Percentiles rank a stretch among this genome's conserved stretches.
Evolutionary conservation across 2,329 filamentous ascomycete genomes (phyloP).

Genomic region (Neoascochyta sp.): DNA sequence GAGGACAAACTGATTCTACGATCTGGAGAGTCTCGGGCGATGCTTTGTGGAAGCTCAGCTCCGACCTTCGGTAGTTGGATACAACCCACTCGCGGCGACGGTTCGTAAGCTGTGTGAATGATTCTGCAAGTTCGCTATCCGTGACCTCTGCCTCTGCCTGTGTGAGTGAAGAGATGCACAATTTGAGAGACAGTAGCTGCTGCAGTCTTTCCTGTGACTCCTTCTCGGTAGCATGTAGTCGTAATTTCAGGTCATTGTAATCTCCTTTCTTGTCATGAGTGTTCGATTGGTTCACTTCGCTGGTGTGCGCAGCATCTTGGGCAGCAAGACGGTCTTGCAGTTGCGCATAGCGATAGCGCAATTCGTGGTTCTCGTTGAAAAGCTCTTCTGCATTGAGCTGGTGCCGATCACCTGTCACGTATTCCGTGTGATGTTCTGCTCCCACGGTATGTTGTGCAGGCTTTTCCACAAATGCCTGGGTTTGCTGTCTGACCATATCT

Average conservation of each 20-base stretch:
- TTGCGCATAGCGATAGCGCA: slow-evolving; percentile 21
- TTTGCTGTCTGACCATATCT: slow-evolving; percentile 18
- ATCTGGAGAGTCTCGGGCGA: slow-evolving; percentile 14
- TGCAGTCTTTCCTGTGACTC: slow-evolving; percentile 54
- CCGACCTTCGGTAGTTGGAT: slow-evolving; percentile 62
- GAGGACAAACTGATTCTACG: slow-evolving; percentile 16
- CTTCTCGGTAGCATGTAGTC: slow-evolving; percentile 48
- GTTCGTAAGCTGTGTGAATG: slow-evolving; percentile 60
- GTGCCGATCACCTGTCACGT: not conserved
- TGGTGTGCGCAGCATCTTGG: slow-evolving; percentile 13
- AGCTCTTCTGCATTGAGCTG: slow-evolving; percentile 11
- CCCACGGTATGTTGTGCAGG: slow-evolving; percentile 15
- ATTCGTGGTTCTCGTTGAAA: slow-evolving; percentile 19
- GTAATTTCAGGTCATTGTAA: slow-evolving; percentile 24
- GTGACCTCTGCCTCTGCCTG: slow-evolving; percentile 58
- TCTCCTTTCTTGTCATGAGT: too few species aligned
- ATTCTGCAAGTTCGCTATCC: slow-evolving; percentile 64
- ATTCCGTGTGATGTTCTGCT: slow-evolving; percentile 3
- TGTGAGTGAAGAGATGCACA: slow-evolving; percentile 66
- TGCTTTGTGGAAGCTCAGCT: slow-evolving; percentile 39
- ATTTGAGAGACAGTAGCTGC: slow-evolving; percentile 66
- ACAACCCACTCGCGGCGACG: slow-evolving; percentile 73
- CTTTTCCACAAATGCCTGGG: slow-evolving; percentile 18
- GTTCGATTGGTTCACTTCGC: too few species aligned
- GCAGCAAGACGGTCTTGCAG: slow-evolving; percentile 24